A percentile compares a stretch with the other conserved stretches of the same genome.
Conservation (phyloP, 2,329 filamentous ascomycete genomes). For the Talaromyces pinophilus region DNA sequence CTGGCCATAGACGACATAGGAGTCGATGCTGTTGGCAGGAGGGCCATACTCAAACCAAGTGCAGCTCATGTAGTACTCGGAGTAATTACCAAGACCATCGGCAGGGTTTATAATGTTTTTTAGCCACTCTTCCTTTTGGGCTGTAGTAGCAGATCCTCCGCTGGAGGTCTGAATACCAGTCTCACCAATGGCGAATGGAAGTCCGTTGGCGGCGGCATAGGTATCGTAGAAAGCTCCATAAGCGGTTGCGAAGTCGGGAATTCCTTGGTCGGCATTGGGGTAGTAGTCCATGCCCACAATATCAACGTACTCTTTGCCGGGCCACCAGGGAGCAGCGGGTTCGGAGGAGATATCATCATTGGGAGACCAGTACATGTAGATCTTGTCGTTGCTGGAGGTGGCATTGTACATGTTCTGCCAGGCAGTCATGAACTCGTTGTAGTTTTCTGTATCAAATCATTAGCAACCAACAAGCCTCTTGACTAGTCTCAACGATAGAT, state of each 20-base stretch:
- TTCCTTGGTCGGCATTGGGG: constrained; percentile 6
- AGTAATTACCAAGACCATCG: constrained; percentile 4
- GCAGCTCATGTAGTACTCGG: constrained; percentile 12
- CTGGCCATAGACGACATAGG: constrained; percentile 10
- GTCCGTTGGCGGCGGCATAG: neutral
- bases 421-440: constrained; percentile 1
- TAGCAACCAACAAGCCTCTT: neutral
- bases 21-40: constrained; percentile 1
- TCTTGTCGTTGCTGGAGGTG: constrained; percentile 9
- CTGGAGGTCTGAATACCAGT: constrained; percentile 4
- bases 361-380: constrained; percentile 17
- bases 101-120: constrained; percentile 5
- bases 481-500: neutral
- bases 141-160: constrained; percentile 8
- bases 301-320: no score
- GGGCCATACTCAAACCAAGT: constrained; percentile 18
- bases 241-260: constrained; percentile 10
- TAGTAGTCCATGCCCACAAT: constrained; percentile 16
- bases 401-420: constrained; percentile 16
- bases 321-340: neutral
- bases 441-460: neutral
- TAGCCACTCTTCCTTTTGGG: constrained; percentile 6
- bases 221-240: constrained; percentile 12
- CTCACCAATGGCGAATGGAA: constrained; percentile 16
- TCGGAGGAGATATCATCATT: constrained; percentile 7